Base-by-base conservation (phyloP, 2,329 filamentous ascomycete species). In the Ophiobolus disseminans region DNA sequence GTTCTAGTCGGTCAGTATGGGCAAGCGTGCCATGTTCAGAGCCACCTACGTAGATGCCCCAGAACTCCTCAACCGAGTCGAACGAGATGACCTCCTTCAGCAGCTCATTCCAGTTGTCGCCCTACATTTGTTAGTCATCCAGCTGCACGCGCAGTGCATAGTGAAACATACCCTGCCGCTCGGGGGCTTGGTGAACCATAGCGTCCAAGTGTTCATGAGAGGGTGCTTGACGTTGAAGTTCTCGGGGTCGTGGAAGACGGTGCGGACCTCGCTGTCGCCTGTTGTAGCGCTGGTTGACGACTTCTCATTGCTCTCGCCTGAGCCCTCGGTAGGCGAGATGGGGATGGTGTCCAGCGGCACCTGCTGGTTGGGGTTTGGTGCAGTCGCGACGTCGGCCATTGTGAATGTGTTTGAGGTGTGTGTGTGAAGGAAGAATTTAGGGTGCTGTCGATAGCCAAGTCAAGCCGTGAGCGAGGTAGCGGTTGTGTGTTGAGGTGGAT, bases 201-300 rank as follows among this genome's bases (percentile, higher is more conserved):
- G 82, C 50, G 94, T 97, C 94, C 94, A 99, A 73, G 90, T 89
- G 82, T 97, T 89, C 84, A 96, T 92, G 53, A 99, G 84, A 61
- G 92, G 93, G 76, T 99, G 94, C 84, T 97, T 99, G 76, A 99
- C 94, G 68, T 96, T 99, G 85, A 99, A 99, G 82, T 99, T 97
- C 62, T 97, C 89, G 65, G 94, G 89, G 78, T 97, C 91, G 74
- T 99, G 92, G 80, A 99, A 99, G 64, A 99, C 93, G 37, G 94
- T 99, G 67, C 96, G 82, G 41, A 89, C 80, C 72, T 92, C 87
- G 54, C 69, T 66, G 58, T 76, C 75, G 55, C 64, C 60, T 51
- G 66, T 62, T 28, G 57, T 76, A 58, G 79, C 77, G 44, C 74
- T 75, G 43, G 67, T 61, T 45, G 68, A 65, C 25, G 72, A 68